Base-by-base conservation (phyloP, 805 yeast genomes). In the Yarrowia sp. region DNA sequence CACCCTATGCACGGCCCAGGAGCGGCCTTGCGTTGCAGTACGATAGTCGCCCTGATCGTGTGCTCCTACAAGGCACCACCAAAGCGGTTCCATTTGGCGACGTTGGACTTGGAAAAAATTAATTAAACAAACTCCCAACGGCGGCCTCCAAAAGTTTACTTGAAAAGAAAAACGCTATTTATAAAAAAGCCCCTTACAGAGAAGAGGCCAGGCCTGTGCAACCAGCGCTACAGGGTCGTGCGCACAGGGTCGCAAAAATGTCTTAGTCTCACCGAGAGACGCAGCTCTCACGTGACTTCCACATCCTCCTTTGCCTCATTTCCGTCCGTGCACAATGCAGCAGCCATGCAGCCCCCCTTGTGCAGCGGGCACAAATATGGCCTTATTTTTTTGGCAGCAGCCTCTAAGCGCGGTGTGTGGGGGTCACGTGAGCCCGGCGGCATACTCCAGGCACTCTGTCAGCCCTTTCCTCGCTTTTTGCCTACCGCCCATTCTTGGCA, bases 331-430 rank as follows among this genome's bases (percentile, higher is more conserved):
- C 41, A 17, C 55, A 13, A 35, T 35, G 55, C 55, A 48, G 41
- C 41, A 17, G 17, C 41, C 55, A 17, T 48, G 51, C 51, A 32
- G 28, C 39, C 33, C 4, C 28, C 22, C 39, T 14, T 17, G n/a
- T 47, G 55, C 55, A 48, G 17, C 22, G 36, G 18, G 48, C 35
- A 33, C 31, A 48, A 48, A 32, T n/a, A n/a, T 47, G 51, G 51
- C 51, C 53, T 48, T 48, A 48, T 33, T 48, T 45, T 48, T 48
- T 44, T 28, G 35, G n/a, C 14, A 10, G 51, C 48, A 28, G 48
- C 13, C 38, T 35, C 13, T 35, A 22, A 22, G 28, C 28, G 28
- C 28, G 28, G 28, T 22, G n/a, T n/a, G n/a, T n/a, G n/a, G n/a
- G n/a, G 28, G 38, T 35, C 38, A 35, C 38, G 38, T 35, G 38